These are phyloP conservation scores for Brassica juncea DNA, from an alignment of 345 rosid genomes.

Conservation along the genomic window DNA sequence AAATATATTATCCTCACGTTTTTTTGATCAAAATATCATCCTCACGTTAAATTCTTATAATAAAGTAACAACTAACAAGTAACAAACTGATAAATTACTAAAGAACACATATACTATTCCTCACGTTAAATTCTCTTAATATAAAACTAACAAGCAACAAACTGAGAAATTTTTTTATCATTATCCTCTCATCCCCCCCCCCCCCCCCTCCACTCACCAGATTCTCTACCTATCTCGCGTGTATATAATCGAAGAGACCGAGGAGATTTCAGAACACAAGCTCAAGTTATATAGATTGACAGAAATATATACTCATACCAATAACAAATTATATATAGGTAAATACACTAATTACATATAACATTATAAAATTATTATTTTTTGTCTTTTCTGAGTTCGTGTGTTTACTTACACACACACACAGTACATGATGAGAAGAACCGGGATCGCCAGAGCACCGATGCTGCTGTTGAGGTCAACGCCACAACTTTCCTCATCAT, in stretches of 20 bases:
- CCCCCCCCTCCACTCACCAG: conserved; percentile 5
- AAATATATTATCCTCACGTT: not conserved
- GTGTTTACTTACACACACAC: not conserved
- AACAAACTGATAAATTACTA: not conserved
- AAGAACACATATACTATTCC: not conserved
- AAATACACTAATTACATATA: not conserved
- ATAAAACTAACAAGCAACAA: not conserved
- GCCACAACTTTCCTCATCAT: conserved; percentile 10
- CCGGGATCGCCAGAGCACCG: conserved; percentile 35
- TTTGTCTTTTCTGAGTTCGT: not conserved
- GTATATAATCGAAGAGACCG: conserved; percentile 23
- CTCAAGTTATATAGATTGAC: conserved; percentile 20
- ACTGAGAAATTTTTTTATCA: not conserved
- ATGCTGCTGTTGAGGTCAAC: conserved; percentile 31
- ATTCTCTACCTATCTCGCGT: conserved; percentile 29
- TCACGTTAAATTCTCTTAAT: not conserved
- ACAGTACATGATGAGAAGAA: conserved; percentile 35
- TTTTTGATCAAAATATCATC: not conserved
- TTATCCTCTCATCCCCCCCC: not conserved
- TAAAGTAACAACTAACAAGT: not conserved
- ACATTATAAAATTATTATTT: not conserved
- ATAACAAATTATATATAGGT: not conserved
- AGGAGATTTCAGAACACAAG: conserved; percentile 19
- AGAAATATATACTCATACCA: not conserved
- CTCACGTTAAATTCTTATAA: not conserved